Evolutionary conservation across 2,329 filamentous ascomycete genomes (phyloP), one percentile per base, ranked within the genome.

Genomic region (Botrytis squamosa): DNA sequence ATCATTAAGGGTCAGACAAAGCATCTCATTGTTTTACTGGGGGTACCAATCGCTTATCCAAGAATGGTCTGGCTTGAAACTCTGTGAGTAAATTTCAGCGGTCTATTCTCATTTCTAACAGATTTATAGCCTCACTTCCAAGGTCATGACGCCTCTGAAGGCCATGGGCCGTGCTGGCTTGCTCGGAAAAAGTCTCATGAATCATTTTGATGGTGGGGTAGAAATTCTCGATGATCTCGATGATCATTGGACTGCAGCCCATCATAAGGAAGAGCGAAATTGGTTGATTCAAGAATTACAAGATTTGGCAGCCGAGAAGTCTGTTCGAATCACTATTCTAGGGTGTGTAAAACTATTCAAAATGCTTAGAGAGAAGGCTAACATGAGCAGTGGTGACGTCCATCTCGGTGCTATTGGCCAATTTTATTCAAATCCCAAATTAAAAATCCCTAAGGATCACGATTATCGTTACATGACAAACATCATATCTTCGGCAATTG

Each of bases 391-490:
- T 79, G 96, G 97, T 52, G 96, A 98, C 80, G 96, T 98, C 33
- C 95, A 98, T 82, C 87, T 99, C 40, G 95, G 92, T 20, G 96
- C 94, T 14, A 89, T 98, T 57, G 96, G 96, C 3, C 95, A 97
- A 78, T 98, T 99, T 83, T 98, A 95, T 84, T 96, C 93, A 16
- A 97, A 97, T 80, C 91, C 94, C 22, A 96, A 94, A 82, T 86
- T 95, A 36, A 85, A 86, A 9, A 85, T 97, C 46, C 85, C 93
- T 4, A 98, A 98, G 82, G 93, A 98, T 83, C 91, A 90, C 77
- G 96, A 99, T 81, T 95, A 96, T 80, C 89, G 96, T 75, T 99
- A 99, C 81, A 99, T 99, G 92, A 93, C 94, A 7, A 99, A 99
- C 79, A 85, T 99, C 74, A 90, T 98, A 77, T 97, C 94, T 1